Evolutionary conservation across 108 stramenopile genomes (phyloP).

Genomic region (Conticribra weissflogii): DNA sequence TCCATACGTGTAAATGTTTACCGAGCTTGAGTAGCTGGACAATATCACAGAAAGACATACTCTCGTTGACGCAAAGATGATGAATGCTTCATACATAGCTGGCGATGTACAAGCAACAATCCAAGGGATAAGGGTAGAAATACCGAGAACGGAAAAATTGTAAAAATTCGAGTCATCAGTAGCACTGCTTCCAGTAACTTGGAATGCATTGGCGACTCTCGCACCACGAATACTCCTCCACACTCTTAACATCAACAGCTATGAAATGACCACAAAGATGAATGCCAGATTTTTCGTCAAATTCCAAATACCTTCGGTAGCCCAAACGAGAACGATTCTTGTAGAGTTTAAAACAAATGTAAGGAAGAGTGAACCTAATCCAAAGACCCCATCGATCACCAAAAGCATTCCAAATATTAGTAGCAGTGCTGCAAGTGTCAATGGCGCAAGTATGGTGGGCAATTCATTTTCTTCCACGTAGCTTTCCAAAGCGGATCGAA

Average conservation of each 20-base stretch:
- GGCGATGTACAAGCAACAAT: constrained; percentile 31
- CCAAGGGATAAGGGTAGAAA: constrained; percentile 21
- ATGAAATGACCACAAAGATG: background rate
- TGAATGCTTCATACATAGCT: constrained; percentile 23
- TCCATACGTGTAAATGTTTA: too few species aligned
- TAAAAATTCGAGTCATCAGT: constrained; percentile 1
- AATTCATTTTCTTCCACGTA: constrained; percentile 6
- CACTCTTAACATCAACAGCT: background rate
- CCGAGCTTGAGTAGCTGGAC: too few species aligned
- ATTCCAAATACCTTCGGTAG: background rate
- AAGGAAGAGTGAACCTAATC: background rate
- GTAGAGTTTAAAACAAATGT: background rate
- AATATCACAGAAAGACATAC: background rate
- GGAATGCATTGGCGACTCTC: background rate
- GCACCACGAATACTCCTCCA: background rate
- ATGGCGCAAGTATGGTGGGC: constrained; percentile 3
- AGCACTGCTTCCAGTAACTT: background rate
- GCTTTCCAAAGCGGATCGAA: constrained; percentile 8
- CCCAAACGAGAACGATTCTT: background rate
- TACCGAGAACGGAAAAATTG: constrained; percentile 5
- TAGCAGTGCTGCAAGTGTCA: constrained; percentile 16
- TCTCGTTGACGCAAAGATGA: constrained; percentile 21
- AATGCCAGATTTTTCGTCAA: background rate
- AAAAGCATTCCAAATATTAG: constrained; percentile 2
- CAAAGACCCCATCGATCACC: background rate